A percentile compares a stretch with the other conserved stretches of the same genome.
Evolutionary conservation across 192 early-diverging fungal species (phyloP).

Genomic region (Pilaira anomala): DNA sequence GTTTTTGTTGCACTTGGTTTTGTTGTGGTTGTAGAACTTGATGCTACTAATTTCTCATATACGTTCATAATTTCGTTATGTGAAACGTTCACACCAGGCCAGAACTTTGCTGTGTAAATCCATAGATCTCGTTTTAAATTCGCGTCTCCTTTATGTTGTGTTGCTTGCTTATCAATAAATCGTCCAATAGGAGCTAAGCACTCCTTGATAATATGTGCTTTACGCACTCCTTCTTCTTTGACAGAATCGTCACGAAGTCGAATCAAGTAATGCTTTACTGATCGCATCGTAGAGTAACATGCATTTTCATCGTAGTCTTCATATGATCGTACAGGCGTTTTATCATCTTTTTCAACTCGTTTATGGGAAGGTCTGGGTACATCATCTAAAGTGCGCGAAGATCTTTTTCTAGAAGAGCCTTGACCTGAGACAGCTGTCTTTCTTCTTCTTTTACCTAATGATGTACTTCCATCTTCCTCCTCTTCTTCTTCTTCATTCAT

Average conservation of each 20-base stretch:
- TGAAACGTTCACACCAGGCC: conserved; percentile 56
- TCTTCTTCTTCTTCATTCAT: conserved; percentile 17
- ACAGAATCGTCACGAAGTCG: conserved; percentile 46
- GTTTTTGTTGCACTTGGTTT: neutral
- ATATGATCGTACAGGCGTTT: neutral
- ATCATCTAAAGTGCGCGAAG: neutral
- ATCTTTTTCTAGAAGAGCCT: conserved; percentile 6
- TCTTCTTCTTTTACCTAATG: neutral
- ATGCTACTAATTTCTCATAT: conserved; percentile 46
- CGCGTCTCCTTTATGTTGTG: conserved; percentile 19
- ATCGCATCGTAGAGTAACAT: conserved; percentile 51
- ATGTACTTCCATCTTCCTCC: neutral
- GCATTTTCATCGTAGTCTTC: neutral
- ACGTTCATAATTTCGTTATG: conserved; percentile 50
- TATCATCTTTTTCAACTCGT: neutral
- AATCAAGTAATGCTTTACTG: conserved; percentile 59
- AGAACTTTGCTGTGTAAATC: conserved; percentile 69
- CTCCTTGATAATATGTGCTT: conserved; percentile 48
- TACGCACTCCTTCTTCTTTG: conserved; percentile 32
- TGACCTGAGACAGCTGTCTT: conserved; percentile 14
- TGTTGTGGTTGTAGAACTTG: too few relatives aligned
- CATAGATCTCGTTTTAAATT: conserved; percentile 55
- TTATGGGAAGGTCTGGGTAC: neutral
- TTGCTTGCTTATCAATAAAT: conserved; percentile 46
- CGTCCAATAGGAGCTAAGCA: conserved; percentile 54